Conservation (phyloP, 768 basidiomycete genomes). For the Auriculariales sp. region DNA sequence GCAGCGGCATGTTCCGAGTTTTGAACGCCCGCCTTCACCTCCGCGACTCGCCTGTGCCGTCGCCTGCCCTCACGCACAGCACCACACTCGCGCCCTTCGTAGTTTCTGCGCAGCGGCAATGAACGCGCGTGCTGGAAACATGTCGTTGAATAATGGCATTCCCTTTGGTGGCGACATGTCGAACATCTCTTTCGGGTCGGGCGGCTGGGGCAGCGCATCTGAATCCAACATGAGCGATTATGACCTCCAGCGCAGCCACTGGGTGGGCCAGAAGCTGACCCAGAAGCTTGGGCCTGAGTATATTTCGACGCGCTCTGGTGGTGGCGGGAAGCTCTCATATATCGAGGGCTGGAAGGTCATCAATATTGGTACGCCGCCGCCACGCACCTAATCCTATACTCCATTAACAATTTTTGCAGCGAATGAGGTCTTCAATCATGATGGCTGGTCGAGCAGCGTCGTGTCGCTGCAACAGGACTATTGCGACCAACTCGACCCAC, state of each 20-base stretch:
- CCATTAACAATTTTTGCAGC: constrained; percentile 24
- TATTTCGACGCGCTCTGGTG: constrained; percentile 77
- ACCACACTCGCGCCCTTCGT: too few relatives aligned
- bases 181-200: not conserved
- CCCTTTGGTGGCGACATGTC: not conserved
- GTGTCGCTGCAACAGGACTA: constrained; percentile 17
- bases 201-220: too few relatives aligned
- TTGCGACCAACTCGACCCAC: constrained; percentile 51
- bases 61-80: too few relatives aligned
- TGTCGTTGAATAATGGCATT: too few relatives aligned
- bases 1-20: too few relatives aligned
- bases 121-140: too few relatives aligned
- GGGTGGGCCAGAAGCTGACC: constrained; percentile 65
- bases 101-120: too few relatives aligned
- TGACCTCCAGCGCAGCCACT: not conserved
- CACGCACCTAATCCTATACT: not conserved
- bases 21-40: too few relatives aligned
- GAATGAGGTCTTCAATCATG: constrained; percentile 97
- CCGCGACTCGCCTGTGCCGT: too few relatives aligned
- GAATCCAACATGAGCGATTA: not conserved
- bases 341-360: constrained; percentile 98
- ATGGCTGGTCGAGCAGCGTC: constrained; percentile 81
- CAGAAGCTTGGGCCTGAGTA: constrained; percentile 91
- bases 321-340: constrained; percentile 80
- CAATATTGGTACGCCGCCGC: constrained; percentile 33